phyloP scores from a whole-genome alignment of 2,329 filamentous ascomycete species.

The Diplodia sapinea region DNA sequence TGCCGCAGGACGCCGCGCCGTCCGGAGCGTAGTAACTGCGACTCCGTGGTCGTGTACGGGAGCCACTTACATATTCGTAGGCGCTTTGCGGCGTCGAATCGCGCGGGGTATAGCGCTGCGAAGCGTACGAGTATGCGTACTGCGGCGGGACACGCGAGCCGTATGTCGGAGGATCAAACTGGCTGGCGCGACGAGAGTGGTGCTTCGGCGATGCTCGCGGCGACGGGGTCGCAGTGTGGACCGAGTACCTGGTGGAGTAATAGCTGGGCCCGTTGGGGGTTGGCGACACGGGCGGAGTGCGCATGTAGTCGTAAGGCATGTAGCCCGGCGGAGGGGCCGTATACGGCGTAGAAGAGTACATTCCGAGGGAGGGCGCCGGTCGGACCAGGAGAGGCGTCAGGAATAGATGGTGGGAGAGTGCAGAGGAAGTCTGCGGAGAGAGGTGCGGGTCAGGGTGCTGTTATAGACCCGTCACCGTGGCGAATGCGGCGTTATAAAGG shows the following conservation, averaged over 20 bases:
- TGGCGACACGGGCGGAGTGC: conserved; percentile 54
- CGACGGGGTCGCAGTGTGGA: conserved; percentile 55
- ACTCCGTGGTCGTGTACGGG: conserved; percentile 51
- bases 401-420: conserved; percentile 8
- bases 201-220: conserved; percentile 54
- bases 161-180: conserved; percentile 53
- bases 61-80: conserved; percentile 71
- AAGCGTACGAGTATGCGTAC: conserved; percentile 48
- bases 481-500: conserved; percentile 39
- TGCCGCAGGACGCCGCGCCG: conserved; percentile 43
- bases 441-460: conserved; percentile 11
- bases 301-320: conserved; percentile 46
- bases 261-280: conserved; percentile 53
- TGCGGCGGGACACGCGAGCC: conserved; percentile 47
- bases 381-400: conserved; percentile 26
- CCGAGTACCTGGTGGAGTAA: conserved; percentile 60
- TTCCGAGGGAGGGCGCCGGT: conserved; percentile 31
- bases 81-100: conserved; percentile 58
- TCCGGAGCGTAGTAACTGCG: conserved; percentile 46
- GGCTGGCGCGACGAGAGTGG: conserved; percentile 61
- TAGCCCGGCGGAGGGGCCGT: conserved; percentile 46
- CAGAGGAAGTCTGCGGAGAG: background rate
- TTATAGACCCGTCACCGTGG: conserved; percentile 44
- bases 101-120: conserved; percentile 48
- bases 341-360: conserved; percentile 43